A percentile compares a stretch with the other conserved stretches of the same genome.
These are phyloP conservation scores for Fusarium foetens DNA, from an alignment of 2,329 filamentous ascomycete genomes.

Conservation along the genomic window DNA sequence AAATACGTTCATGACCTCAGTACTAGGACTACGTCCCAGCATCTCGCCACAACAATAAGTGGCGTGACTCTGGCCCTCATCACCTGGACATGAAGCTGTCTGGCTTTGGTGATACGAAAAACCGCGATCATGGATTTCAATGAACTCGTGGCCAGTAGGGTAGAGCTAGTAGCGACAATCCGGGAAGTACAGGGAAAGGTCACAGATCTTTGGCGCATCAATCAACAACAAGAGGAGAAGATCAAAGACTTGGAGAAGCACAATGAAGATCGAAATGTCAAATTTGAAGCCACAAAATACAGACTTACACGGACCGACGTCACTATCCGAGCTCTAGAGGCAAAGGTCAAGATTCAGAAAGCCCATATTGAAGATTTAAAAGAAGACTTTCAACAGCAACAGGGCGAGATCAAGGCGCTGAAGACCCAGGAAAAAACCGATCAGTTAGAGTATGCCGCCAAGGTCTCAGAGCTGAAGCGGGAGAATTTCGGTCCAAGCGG, in stretches of 20 bases:
- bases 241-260: not conserved
- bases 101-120: too few species aligned
- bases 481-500: accelerated
- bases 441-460: accelerated
- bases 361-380: not conserved
- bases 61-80: not conserved
- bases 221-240: not conserved
- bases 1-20: not conserved
- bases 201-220: not conserved
- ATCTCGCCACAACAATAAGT: not conserved
- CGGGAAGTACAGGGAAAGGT: not conserved
- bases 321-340: not conserved
- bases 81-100: too few species aligned
- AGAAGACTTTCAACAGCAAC: not conserved
- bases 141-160: not conserved
- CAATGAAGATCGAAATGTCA: too few species aligned
- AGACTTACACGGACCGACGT: accelerated
- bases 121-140: not conserved
- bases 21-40: not conserved
- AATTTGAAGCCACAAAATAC: too few species aligned
- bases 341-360: not conserved
- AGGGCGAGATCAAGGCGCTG: not conserved
- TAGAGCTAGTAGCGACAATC: not conserved
- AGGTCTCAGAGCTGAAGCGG: not conserved
- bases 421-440: not conserved